These are phyloP conservation scores for Neofusicoccum kwambonambiense DNA, from an alignment of 2,329 filamentous ascomycete species.

Conservation along the genomic window DNA sequence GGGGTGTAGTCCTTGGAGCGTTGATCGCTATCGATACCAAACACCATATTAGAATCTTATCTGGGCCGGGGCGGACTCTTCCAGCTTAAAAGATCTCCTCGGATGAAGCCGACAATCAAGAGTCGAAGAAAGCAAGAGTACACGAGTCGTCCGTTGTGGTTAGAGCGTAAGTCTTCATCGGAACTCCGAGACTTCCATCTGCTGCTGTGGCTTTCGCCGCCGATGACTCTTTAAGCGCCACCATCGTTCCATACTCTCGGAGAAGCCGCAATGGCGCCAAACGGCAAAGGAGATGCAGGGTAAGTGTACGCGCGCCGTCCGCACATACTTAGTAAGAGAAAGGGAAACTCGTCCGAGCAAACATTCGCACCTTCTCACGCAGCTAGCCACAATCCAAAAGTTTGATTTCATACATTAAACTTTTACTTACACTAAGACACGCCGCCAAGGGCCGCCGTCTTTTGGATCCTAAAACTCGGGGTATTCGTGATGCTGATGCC, in stretches of 20 bases:
- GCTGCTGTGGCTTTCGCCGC: too few relatives aligned
- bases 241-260: too few relatives aligned
- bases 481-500: conserved; percentile 8
- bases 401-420: neutral
- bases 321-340: too few relatives aligned
- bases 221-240: too few relatives aligned
- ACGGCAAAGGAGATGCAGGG: too few relatives aligned
- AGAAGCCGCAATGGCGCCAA: too few relatives aligned
- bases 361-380: neutral
- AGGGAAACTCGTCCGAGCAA: neutral
- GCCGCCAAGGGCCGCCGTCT: conserved; percentile 2
- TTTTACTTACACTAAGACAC: conserved; percentile 3
- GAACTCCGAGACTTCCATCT: neutral
- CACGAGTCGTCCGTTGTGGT: neutral
- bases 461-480: conserved; percentile 15
- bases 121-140: neutral
- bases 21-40: neutral
- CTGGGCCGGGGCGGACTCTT: neutral
- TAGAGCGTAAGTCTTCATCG: neutral
- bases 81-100: neutral
- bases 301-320: too few relatives aligned
- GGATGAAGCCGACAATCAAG: neutral
- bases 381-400: neutral
- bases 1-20: neutral
- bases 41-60: neutral